phyloP scores from a whole-genome alignment of 768 basidiomycete species.

The Kwoniella dejecticola region DNA sequence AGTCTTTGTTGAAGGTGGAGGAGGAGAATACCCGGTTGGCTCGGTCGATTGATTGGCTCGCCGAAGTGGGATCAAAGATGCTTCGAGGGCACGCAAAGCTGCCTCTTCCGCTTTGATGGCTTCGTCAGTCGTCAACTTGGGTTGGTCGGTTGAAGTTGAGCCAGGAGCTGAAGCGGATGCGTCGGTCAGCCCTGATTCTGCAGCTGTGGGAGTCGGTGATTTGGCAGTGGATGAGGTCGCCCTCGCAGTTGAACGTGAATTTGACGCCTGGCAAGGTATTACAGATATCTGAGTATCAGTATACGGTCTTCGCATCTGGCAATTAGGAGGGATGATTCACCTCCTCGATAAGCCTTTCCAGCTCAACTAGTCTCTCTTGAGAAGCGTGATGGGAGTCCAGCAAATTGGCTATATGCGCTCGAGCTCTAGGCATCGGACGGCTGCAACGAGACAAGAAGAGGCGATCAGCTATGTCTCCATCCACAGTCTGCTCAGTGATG shows the following conservation, averaged over 20 bases:
- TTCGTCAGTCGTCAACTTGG: constrained; percentile 41
- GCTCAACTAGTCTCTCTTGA: constrained; percentile 37
- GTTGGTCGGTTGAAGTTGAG: neutral
- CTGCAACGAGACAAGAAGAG: constrained; percentile 14
- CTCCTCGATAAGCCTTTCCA: constrained; percentile 46
- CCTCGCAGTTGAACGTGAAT: neutral
- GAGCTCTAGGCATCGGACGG: constrained; percentile 52
- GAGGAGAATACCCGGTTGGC: constrained; percentile 3
- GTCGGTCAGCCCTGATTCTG: neutral
- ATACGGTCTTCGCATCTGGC: too few species aligned
- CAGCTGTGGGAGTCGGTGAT: too few species aligned
- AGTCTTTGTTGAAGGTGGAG: constrained; percentile 12
- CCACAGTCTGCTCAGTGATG: too few species aligned
- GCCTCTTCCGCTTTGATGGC: constrained; percentile 51
- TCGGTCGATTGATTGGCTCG: neutral
- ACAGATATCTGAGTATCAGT: too few species aligned
- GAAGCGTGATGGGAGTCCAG: constrained; percentile 41
- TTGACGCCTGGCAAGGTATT: neutral
- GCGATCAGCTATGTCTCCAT: too few species aligned
- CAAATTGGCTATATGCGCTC: constrained; percentile 47
- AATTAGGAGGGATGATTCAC: too few species aligned
- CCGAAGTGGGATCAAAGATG: constrained; percentile 32
- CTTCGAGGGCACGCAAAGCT: constrained; percentile 43
- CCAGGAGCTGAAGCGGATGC: neutral
- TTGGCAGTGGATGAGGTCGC: too few species aligned